These are phyloP conservation scores for Vigna unguiculata DNA, from an alignment of 306 rosid species.

Conservation along the genomic window DNA sequence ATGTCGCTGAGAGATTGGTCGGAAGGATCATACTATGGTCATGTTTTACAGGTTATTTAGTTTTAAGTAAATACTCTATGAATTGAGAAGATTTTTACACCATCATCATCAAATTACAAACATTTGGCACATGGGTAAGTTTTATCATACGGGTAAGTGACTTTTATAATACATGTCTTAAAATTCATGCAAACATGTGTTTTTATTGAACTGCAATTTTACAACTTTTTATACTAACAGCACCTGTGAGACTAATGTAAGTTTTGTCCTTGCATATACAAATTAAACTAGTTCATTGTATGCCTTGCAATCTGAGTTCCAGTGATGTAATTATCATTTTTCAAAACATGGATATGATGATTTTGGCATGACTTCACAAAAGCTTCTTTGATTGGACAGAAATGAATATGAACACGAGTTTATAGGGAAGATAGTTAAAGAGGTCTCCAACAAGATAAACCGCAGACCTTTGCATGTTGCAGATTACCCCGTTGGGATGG, in stretches of 20 bases:
- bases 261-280: not conserved
- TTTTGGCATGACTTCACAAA: not conserved
- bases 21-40: not conserved
- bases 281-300: not conserved
- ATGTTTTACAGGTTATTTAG: not conserved
- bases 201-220: not conserved
- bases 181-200: too few relatives aligned
- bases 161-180: not conserved
- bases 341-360: not conserved
- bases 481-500: constrained; percentile 42
- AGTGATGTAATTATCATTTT: not conserved
- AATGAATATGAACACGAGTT: not conserved
- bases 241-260: not conserved
- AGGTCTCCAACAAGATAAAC: constrained; percentile 2
- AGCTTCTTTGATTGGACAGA: not conserved
- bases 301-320: not conserved
- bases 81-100: not conserved
- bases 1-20: not conserved
- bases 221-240: not conserved
- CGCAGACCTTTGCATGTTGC: constrained; percentile 13
- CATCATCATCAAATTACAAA: too few relatives aligned
- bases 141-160: too few relatives aligned
- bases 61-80: not conserved
- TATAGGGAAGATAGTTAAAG: not conserved
- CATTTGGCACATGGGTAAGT: too few relatives aligned